Conservation (phyloP, 768 basidiomycete species). For the Pleurotus ostreatus region DNA sequence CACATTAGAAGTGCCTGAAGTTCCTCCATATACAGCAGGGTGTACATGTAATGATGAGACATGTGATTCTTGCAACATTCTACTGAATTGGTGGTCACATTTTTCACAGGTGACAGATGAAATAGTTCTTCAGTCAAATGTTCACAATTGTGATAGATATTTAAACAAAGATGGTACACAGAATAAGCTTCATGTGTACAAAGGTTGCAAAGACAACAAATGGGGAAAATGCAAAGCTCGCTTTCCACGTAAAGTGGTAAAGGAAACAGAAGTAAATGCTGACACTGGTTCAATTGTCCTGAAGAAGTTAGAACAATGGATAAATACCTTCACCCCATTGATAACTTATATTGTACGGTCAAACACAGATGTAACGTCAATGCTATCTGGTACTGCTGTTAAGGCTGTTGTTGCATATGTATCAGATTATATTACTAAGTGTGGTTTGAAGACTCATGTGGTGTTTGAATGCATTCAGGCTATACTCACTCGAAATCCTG, state of each 20-base stretch:
- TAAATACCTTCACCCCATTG: constrained; percentile 23
- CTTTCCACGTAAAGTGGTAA: constrained; percentile 19
- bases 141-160: constrained; percentile 19
- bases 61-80: too few relatives aligned
- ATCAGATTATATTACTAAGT: constrained; percentile 25
- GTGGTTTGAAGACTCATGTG: constrained; percentile 24
- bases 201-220: background rate
- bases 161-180: constrained; percentile 13
- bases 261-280: constrained; percentile 15
- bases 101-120: constrained; percentile 22
- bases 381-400: constrained; percentile 12
- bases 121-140: constrained; percentile 22
- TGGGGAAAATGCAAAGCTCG: constrained; percentile 17
- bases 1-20: constrained; percentile 16
- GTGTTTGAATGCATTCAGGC: constrained; percentile 13
- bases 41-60: too few relatives aligned
- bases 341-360: constrained; percentile 24
- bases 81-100: too few relatives aligned
- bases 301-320: constrained; percentile 23
- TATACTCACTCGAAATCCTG: constrained; percentile 13
- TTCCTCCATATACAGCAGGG: constrained; percentile 13
- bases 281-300: too few relatives aligned
- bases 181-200: constrained; percentile 5
- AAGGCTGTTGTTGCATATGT: constrained; percentile 30
- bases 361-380: background rate